Evolutionary conservation across 352 stramenopile genomes (phyloP).

Genomic region (Phytophthora uliginosa): DNA sequence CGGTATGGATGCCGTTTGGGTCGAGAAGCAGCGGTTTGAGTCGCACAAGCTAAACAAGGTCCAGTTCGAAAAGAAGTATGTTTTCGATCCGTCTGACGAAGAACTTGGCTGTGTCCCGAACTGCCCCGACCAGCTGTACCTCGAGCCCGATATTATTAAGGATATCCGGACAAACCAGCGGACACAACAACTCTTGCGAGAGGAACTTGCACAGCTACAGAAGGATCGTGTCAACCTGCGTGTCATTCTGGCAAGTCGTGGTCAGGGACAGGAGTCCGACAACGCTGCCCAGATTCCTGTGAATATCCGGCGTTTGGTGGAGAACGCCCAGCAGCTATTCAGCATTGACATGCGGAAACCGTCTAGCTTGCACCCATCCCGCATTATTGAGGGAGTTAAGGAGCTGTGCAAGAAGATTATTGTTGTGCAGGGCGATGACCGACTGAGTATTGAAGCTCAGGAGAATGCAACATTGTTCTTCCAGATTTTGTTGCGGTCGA

Average conservation of each 20-base stretch:
- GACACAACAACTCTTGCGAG: constrained; percentile 94
- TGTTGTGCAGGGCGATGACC: constrained; percentile 96
- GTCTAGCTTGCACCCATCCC: constrained; percentile 93
- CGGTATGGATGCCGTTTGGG: constrained; percentile 99
- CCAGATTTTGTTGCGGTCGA: constrained; percentile 97
- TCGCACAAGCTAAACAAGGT: constrained; percentile 91
- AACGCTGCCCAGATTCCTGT: constrained; percentile 93
- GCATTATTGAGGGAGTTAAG: constrained; percentile 93
- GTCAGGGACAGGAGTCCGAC: constrained; percentile 95
- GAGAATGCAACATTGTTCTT: constrained; percentile 99
- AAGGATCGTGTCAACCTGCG: constrained; percentile 96
- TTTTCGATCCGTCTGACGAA: constrained; percentile 94
- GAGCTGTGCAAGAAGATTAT: constrained; percentile 96
- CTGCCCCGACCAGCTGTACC: constrained; percentile 85
- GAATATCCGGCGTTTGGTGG: constrained; percentile 96
- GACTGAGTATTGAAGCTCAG: constrained; percentile 97
- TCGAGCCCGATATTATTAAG: constrained; percentile 90
- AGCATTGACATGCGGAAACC: constrained; percentile 95
- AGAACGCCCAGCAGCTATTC: constrained; percentile 97
- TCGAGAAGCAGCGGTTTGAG: constrained; percentile 98
- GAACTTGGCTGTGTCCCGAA: constrained; percentile 93
- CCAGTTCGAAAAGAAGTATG: constrained; percentile 96
- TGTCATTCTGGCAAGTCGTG: constrained; percentile 96
- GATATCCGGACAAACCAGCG: constrained; percentile 95
- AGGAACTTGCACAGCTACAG: constrained; percentile 95